Evolutionary conservation across 2,329 filamentous ascomycete species (phyloP), one percentile per base, ranked within the genome.

Genomic region (Aspergillus tubingensis): DNA sequence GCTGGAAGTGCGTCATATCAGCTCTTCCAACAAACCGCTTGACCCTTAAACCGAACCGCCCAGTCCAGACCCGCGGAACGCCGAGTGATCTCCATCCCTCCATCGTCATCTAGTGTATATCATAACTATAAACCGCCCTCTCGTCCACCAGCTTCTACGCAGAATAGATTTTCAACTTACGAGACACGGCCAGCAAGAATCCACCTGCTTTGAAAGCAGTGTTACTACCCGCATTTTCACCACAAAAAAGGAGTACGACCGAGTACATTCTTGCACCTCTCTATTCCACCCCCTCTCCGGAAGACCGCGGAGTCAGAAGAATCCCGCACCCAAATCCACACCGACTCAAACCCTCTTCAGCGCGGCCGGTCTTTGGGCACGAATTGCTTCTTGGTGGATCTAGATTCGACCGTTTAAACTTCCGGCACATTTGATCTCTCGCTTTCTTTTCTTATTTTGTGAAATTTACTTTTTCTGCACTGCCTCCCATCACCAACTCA

Each of bases 221-320:
- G 47, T 27, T n/a, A 30, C n/a, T 25, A 15, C 8, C 5, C 6
- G 27, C n/a, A n/a, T 5, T 47, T 41, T 23, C 19, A 17, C 2
- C 10, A 30, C 25, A 5, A 17, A 21, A 8, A 13, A 27, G 11
- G 43, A 27, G 25, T 44, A 36, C 23, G 23, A 19, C 27, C n/a
- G 27, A 13, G 38, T 43, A 15, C 11, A 27, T 27, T 27, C 25
- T 27, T 27, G 25, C 25, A 27, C 6, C 25, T 27, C 25, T 27
- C 25, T 27, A 27, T 27, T 27, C 21, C 7, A 13, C 36, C 21
- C 47, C 47, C 39, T 32, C 39, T 27, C 48, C 65, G 65, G 65
- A 67, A 66, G 61, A 23, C 53, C 58, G 62, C 64, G 65, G 63
- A 64, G 60, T 61, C 36, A 52, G 41, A 11, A 8, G n/a, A 23